Evolutionary conservation across 139 green algal species (phyloP), one percentile per base, ranked within the genome.

Genomic region (Tetraselmis striata): DNA sequence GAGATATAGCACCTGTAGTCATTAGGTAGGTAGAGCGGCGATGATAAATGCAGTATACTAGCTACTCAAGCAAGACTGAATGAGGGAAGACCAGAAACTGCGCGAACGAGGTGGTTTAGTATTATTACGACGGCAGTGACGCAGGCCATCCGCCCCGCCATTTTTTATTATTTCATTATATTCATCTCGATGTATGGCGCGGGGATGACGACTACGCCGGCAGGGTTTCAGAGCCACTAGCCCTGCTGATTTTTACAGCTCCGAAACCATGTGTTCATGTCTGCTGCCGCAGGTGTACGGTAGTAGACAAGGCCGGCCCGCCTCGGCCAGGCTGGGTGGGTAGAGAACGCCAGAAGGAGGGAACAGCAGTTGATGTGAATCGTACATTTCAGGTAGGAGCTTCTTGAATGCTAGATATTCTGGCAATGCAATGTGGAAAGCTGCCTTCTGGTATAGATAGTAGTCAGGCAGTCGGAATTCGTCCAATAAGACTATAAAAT

Each of bases 21-120:
- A 67, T 67, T 67, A 67, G 45, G 45, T 67, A 67, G 45, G 45
- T 67, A 67, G 45, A 67, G 45, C 45, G 45, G 45, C 45, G 45
- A 67, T 67, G 45, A 67, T 67, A 67, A 67, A 67, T 67, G 45
- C 45, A 67, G 45, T 67, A 67, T 67, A 67, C 45, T 67, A 67
- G 45, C 45, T 67, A 67, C 11, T 67, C 45, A 67, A 67, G 45
- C 45, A 67, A 67, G 45, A 67, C 45, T 67, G 45, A 67, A 67
- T 67, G 45, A 67, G 45, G 45, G 45, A 67, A 67, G 45, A 67
- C 45, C 45, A 67, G 45, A 67, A 67, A 67, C 45, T 67, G 45
- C 45, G 45, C 45, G 45, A 67, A 67, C 45, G 45, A 67, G 45
- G 45, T 67, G 45, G 45, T 67, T 67, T 67, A 5, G 5, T 67